A percentile compares a stretch with the other conserved stretches of the same genome.
These are phyloP conservation scores for Picochlorum sp. DNA, from an alignment of 139 green algal species.

Conservation along the genomic window DNA sequence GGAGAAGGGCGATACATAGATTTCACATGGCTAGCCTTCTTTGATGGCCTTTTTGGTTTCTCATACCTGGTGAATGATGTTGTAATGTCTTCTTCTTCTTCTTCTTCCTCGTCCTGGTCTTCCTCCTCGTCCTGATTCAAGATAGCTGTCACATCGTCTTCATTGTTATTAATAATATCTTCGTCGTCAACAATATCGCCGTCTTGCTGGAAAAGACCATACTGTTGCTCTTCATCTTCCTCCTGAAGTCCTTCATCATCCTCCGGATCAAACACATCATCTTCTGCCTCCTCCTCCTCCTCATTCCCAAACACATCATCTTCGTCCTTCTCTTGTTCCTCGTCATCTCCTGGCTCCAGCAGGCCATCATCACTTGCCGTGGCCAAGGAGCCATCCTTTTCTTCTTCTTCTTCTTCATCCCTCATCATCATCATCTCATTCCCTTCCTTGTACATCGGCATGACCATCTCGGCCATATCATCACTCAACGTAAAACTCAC, in stretches of 20 bases:
- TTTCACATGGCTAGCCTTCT: no score
- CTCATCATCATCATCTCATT: no score
- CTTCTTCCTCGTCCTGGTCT: no score
- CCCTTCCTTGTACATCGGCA: not conserved
- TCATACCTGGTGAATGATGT: no score
- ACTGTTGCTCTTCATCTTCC: not conserved
- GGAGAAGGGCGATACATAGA: no score
- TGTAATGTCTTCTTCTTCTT: no score
- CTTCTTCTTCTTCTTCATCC: no score
- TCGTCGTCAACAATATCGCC: not conserved
- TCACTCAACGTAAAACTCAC: conserved; percentile 7
- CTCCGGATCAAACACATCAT: not conserved
- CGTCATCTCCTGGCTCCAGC: not conserved
- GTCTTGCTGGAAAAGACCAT: no score
- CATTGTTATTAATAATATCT: not conserved
- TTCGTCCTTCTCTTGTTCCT: not conserved
- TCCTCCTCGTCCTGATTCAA: not conserved
- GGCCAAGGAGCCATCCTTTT: no score
- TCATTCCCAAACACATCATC: not conserved
- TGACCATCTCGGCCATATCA: not conserved
- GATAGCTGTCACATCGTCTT: not conserved
- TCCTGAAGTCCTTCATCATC: not conserved
- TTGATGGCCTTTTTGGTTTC: no score
- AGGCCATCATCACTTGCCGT: no score
- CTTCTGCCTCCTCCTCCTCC: not conserved